A percentile compares a stretch with the other conserved stretches of the same genome.
Conservation (phyloP, 2,329 filamentous ascomycete genomes). For the Onygena corvina region DNA sequence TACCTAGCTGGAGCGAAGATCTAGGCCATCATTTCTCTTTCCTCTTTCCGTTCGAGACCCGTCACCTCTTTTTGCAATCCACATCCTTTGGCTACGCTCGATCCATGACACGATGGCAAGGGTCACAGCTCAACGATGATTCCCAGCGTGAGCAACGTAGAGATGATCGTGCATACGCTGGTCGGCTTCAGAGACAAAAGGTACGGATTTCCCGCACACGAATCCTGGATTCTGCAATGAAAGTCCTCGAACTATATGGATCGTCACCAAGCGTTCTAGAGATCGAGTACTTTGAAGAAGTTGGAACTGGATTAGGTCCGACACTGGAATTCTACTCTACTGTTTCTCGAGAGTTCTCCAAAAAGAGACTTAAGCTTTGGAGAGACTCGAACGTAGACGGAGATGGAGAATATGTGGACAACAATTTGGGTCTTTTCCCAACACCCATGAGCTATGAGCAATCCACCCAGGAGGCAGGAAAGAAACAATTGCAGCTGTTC, state of each 20-base stretch:
- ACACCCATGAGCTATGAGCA: conserved; percentile 76
- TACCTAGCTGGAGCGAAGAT: conserved; percentile 93
- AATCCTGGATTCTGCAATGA: conserved; percentile 90
- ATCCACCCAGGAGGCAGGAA: conserved; percentile 61
- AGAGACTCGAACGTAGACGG: conserved; percentile 69
- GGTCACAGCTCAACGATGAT: conserved; percentile 70
- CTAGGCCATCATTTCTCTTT: conserved; percentile 88
- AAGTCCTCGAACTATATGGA: conserved; percentile 97
- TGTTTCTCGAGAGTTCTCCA: conserved; percentile 91
- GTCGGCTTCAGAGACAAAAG: conserved; percentile 86
- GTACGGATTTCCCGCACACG: conserved; percentile 93
- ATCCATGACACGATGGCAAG: conserved; percentile 97
- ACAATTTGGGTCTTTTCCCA: conserved; percentile 76
- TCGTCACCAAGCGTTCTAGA: conserved; percentile 93
- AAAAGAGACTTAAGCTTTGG: conserved; percentile 96
- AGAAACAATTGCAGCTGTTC: conserved; percentile 77
- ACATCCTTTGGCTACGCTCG: conserved; percentile 96
- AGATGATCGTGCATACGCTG: conserved; percentile 83
- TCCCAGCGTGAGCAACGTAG: conserved; percentile 66
- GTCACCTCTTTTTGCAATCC: conserved; percentile 91
- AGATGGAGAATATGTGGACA: conserved; percentile 70
- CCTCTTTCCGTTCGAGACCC: conserved; percentile 93
- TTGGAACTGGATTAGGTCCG: conserved; percentile 87
- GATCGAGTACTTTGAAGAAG: conserved; percentile 97
- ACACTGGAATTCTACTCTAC: conserved; percentile 97